A percentile compares a stretch with the other conserved stretches of the same genome.
phyloP scores from a whole-genome alignment of 306 rosid species.

The Glycine latifolia region DNA sequence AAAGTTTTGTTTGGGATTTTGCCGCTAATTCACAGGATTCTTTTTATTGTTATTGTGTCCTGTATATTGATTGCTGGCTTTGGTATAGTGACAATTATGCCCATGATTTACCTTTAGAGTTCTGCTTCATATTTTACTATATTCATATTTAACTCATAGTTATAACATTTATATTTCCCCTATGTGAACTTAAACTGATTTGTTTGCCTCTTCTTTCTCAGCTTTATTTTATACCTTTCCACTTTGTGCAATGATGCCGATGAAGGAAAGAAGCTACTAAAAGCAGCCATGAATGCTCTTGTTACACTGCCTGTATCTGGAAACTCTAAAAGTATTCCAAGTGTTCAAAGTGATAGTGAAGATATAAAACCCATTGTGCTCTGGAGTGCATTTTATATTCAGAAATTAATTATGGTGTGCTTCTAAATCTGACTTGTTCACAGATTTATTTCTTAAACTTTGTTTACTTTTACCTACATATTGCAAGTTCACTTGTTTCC shows the following conservation, averaged over 20 bases:
- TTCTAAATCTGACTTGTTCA: slow-evolving; percentile 44
- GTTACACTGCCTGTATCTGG: slow-evolving; percentile 59
- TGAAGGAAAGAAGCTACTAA: slow-evolving; percentile 71
- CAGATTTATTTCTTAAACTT: slow-evolving; percentile 1
- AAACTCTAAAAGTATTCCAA: slow-evolving; percentile 59
- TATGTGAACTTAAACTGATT: slow-evolving; percentile 46
- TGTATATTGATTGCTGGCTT: slow-evolving; percentile 7
- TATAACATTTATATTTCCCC: slow-evolving; percentile 21
- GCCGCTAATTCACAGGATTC: neutral
- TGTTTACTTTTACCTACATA: slow-evolving; percentile 39
- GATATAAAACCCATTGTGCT: slow-evolving; percentile 66
- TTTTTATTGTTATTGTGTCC: neutral
- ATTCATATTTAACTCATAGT: slow-evolving; percentile 26
- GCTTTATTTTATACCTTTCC: slow-evolving; percentile 81
- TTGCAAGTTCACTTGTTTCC: slow-evolving; percentile 22
- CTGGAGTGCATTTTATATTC: slow-evolving; percentile 84
- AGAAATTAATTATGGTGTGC: slow-evolving; percentile 69
- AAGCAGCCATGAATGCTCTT: slow-evolving; percentile 71
- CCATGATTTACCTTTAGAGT: neutral
- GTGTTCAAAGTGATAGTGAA: slow-evolving; percentile 55
- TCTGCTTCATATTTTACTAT: neutral
- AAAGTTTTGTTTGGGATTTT: neutral
- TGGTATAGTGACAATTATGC: slow-evolving; percentile 14
- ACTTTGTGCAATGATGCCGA: slow-evolving; percentile 69
- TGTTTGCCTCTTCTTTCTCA: slow-evolving; percentile 49